Percentiles rank a stretch among this genome's conserved stretches.
Evolutionary conservation across 2,329 filamentous ascomycete genomes (phyloP).

Genomic region (Myriangium duriaei): DNA sequence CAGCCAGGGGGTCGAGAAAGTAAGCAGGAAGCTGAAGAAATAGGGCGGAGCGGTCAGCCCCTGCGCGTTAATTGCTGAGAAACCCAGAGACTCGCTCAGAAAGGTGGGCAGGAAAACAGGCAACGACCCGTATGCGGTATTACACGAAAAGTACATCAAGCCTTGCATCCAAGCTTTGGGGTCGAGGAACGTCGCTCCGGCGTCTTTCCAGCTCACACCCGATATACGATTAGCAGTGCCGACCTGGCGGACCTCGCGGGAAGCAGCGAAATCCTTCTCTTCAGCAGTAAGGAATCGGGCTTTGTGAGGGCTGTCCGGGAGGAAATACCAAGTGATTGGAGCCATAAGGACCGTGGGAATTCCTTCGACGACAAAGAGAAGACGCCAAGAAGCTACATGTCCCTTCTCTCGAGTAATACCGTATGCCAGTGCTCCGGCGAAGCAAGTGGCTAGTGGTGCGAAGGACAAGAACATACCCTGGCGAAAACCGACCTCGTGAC

Average conservation of each 20-base stretch:
- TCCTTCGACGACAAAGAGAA: constrained; percentile 51
- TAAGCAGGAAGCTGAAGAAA: constrained; percentile 52
- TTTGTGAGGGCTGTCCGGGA: constrained; percentile 40
- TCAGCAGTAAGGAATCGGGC: constrained; percentile 42
- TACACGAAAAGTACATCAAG: constrained; percentile 48
- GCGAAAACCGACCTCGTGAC: constrained; percentile 43
- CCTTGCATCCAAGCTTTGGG: constrained; percentile 19
- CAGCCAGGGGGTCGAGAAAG: constrained; percentile 46
- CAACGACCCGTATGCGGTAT: constrained; percentile 49
- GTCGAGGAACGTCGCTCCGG: constrained; percentile 33
- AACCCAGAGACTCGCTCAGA: constrained; percentile 46
- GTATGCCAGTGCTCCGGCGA: constrained; percentile 56
- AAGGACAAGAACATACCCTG: constrained; percentile 41
- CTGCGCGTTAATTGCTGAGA: constrained; percentile 53
- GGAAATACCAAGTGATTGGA: constrained; percentile 40
- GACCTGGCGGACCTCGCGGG: constrained; percentile 40
- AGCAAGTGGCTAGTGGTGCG: constrained; percentile 63
- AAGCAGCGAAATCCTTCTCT: constrained; percentile 45
- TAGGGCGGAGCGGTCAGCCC: constrained; percentile 61
- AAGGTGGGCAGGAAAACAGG: constrained; percentile 33
- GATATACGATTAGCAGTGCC: constrained; percentile 32
- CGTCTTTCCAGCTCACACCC: constrained; percentile 34
- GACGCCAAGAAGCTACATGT: constrained; percentile 49
- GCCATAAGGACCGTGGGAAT: constrained; percentile 46
- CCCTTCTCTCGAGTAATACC: constrained; percentile 49